Evolutionary conservation across 139 green algal genomes (phyloP).

Genomic region (Diplosphaera chodatii): DNA sequence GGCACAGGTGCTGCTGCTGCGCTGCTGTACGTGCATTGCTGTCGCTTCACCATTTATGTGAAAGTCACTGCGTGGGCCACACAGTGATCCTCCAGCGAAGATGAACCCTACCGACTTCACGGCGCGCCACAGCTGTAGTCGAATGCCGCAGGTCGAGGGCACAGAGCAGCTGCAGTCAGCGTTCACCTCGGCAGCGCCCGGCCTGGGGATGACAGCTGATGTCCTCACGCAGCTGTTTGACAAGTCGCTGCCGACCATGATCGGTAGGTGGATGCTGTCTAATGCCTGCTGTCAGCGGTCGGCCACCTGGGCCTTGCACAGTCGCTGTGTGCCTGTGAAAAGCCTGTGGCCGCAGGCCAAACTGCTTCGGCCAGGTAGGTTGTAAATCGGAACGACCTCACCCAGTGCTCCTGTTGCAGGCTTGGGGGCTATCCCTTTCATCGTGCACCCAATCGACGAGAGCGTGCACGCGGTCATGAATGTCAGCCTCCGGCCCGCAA

Average conservation of each 20-base stretch:
- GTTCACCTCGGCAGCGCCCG: background rate
- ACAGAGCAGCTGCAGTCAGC: conserved; percentile 1
- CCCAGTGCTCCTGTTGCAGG: background rate
- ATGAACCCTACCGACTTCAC: too few relatives aligned
- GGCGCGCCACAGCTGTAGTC: too few relatives aligned
- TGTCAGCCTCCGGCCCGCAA: conserved; percentile 40
- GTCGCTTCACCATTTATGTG: too few relatives aligned
- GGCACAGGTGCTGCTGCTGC: background rate
- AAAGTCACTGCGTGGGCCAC: too few relatives aligned
- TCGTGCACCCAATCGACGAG: conserved; percentile 70
- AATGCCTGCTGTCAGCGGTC: too few relatives aligned
- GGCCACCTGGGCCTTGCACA: too few relatives aligned
- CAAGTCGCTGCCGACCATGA: conserved; percentile 52
- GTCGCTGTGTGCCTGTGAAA: too few relatives aligned
- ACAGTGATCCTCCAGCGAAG: too few relatives aligned
- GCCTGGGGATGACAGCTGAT: background rate
- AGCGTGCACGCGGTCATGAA: conserved; percentile 61
- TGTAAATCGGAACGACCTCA: too few relatives aligned
- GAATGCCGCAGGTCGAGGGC: conserved; percentile 13
- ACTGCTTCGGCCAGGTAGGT: too few relatives aligned
- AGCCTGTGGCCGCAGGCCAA: too few relatives aligned
- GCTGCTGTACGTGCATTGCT: too few relatives aligned
- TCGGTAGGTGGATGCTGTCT: background rate
- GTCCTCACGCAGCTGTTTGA: conserved; percentile 26
- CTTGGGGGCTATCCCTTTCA: conserved; percentile 58